These are phyloP conservation scores for Pichia occidentalis DNA, from an alignment of 805 yeast species.

Conservation along the genomic window DNA sequence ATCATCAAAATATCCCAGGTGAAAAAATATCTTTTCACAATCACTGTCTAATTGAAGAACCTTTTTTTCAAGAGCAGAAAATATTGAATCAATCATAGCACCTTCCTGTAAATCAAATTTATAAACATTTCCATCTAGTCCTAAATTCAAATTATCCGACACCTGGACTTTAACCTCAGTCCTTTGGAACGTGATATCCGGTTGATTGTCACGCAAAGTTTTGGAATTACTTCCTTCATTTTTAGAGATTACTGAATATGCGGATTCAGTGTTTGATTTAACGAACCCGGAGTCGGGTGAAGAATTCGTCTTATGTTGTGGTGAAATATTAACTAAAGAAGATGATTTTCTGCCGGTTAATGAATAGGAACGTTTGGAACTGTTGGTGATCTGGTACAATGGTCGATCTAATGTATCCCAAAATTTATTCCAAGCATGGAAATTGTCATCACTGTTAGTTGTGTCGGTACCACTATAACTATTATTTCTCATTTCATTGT, in stretches of 20 bases:
- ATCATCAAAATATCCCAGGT: conserved; percentile 34
- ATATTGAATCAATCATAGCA: background rate
- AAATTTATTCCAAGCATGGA: conserved; percentile 30
- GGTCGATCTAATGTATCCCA: conserved; percentile 30
- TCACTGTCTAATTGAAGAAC: background rate
- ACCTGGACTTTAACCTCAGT: conserved; percentile 20
- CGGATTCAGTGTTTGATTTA: no score
- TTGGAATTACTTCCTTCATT: no score
- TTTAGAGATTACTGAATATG: no score
- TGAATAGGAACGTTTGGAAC: background rate
- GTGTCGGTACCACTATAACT: conserved; percentile 6
- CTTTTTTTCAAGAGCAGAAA: background rate
- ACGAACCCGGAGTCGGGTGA: no score
- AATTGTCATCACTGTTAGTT: conserved; percentile 20
- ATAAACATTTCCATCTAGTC: conserved; percentile 20
- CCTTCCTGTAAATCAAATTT: conserved; percentile 18
- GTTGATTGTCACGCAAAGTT: no score
- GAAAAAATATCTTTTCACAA: no score
- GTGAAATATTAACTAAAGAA: conserved; percentile 15
- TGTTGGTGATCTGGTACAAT: conserved; percentile 12
- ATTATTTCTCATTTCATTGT: no score
- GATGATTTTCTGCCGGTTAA: conserved; percentile 1
- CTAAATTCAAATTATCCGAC: conserved; percentile 12
- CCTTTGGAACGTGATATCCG: no score
- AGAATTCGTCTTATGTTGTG: conserved; percentile 7